Base-by-base conservation (phyloP, 2,329 filamentous ascomycete genomes). In the Dryadomyces quercivorus region DNA sequence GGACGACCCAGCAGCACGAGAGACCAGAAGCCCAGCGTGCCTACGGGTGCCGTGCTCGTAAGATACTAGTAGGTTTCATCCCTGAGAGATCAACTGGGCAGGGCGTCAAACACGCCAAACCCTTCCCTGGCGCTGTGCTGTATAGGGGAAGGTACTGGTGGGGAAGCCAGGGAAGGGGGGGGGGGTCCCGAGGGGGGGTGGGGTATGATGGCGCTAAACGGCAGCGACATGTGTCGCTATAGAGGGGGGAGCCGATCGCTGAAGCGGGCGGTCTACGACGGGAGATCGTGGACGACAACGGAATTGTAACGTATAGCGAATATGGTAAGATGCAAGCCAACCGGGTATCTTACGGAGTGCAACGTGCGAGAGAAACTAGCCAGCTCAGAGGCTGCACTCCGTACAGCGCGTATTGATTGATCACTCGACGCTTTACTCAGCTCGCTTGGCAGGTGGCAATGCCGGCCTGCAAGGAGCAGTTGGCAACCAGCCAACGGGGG, bases 41-140 rank as follows among this genome's bases (percentile, higher is more conserved):
- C 12, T 50, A 38, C 26, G 26, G 22, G 45, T 47, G 21, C 38
- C 49, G 49, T 51, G 49, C 44, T 46, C 9, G 44, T n/a, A 44
- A 18, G 42, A n/a, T 36, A 40, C 36, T 50, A 49, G 47, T 40
- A 26, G 53, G 53, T 54, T 54, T 54, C 53, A 54, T 54, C 53
- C 53, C 53, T 49, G 49, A 49, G 42, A 34, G 40, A 51, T 21
- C 47, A 49, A 38, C 47, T 46, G 31, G 26, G 38, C 38, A 12
- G n/a, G 38, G 40, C 44, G 48, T 36, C 53, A 42, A 54, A 54
- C 46, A 21, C 21, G 46, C 38, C 52, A 31, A 54, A 54, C 22
- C 52, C 38, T 43, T 49, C 36, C 26, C 22, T 34, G 16, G 46
- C n/a, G 42, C 31, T 7, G 36, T 40, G 6, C 34, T 36, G 34